phyloP scores from a whole-genome alignment of 225 moss, liverwort and hornwort genomes.

The Anthoceros angustus region DNA sequence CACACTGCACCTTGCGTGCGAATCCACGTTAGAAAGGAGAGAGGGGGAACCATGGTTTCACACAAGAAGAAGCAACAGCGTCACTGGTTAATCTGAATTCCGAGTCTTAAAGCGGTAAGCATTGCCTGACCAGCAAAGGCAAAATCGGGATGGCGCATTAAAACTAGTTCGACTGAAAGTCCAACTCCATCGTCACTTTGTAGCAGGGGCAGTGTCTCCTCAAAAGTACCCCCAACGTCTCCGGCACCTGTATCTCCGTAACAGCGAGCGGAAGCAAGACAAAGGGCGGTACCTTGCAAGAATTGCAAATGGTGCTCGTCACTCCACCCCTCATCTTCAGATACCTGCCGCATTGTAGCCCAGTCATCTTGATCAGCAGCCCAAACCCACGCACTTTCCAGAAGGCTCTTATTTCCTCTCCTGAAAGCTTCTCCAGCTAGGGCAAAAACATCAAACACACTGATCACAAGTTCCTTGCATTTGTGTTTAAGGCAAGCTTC shows the following conservation, averaged over 20 bases:
- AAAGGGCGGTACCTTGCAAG: conserved; percentile 51
- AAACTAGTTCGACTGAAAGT: conserved; percentile 48
- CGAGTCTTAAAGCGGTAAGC: conserved; percentile 61
- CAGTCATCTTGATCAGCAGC: conserved; percentile 86
- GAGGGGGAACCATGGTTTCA: no score
- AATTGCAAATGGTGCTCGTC: conserved; percentile 61
- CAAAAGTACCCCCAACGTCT: conserved; percentile 17
- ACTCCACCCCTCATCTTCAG: conserved; percentile 73
- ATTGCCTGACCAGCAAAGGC: conserved; percentile 65
- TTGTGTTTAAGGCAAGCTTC: conserved; percentile 61
- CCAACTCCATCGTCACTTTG: conserved; percentile 21
- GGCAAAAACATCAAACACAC: conserved; percentile 60
- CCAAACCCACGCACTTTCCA: conserved; percentile 68
- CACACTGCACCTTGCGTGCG: no score
- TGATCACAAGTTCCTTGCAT: conserved; percentile 46
- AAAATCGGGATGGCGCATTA: conserved; percentile 52
- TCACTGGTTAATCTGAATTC: conserved; percentile 10
- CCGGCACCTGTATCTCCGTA: conserved; percentile 29
- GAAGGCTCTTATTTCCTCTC: conserved; percentile 44
- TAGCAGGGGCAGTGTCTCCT: conserved; percentile 27
- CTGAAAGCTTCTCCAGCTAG: conserved; percentile 57
- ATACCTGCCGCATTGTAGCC: conserved; percentile 47
- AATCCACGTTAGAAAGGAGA: no score
- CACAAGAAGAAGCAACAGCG: no score
- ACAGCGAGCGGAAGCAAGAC: conserved; percentile 46